A percentile compares a stretch with the other conserved stretches of the same genome.
These are phyloP conservation scores for Colletotrichum noveboracense DNA, from an alignment of 2,329 filamentous ascomycete species.

Conservation along the genomic window DNA sequence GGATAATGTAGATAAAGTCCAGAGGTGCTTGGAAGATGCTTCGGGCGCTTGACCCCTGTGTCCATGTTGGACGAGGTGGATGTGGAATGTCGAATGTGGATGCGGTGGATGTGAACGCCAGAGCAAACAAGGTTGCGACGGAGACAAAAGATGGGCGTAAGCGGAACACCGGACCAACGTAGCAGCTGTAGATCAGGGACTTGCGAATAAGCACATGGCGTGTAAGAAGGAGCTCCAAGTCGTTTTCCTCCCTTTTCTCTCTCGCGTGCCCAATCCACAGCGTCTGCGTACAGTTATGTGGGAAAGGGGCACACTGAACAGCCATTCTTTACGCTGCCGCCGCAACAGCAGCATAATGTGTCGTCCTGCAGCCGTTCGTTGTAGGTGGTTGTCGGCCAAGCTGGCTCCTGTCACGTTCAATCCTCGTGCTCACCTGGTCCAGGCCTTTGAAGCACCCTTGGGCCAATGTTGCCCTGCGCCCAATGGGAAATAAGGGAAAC, in stretches of 20 bases:
- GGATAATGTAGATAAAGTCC: not conserved
- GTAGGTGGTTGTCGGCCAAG: not conserved
- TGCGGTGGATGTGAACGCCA: not conserved
- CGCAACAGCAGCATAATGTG: not conserved
- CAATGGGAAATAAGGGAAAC: not conserved
- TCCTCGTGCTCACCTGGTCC: not conserved
- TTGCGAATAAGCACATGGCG: not conserved
- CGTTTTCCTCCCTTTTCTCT: not conserved
- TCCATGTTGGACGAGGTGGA: not conserved
- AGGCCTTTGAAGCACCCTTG: not conserved
- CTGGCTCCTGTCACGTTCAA: not conserved
- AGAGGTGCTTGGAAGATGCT: not conserved
- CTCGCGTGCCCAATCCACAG: not conserved
- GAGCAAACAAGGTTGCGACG: not conserved
- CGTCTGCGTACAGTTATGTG: not conserved
- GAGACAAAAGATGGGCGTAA: not conserved
- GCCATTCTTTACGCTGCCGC: not conserved
- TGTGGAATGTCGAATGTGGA: not conserved
- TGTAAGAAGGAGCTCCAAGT: not conserved
- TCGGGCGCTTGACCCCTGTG: constrained; percentile 1
- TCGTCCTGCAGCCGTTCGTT: not conserved
- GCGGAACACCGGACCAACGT: not conserved
- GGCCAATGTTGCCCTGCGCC: not conserved
- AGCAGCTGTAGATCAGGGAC: not conserved
- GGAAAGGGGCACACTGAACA: not conserved